Conservation (phyloP, 345 rosid genomes). For the Corchorus olitorius region DNA sequence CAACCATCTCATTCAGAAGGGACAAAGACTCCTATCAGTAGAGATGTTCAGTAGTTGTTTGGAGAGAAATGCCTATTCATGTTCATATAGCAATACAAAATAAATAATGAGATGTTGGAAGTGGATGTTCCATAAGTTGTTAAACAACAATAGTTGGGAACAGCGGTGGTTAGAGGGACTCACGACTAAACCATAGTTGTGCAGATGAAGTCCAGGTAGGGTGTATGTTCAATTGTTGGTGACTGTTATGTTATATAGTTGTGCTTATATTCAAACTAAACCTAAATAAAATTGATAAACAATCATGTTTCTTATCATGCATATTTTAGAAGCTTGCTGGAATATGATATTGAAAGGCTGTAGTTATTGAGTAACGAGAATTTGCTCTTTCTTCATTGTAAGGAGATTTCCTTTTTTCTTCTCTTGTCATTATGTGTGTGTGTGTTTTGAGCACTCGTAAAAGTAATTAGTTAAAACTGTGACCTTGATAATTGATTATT, state of each 20-base stretch:
- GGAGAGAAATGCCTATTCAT: not conserved
- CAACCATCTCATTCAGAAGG: not conserved
- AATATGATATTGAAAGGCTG: not conserved
- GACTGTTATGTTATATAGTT: not conserved
- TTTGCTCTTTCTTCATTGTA: not conserved
- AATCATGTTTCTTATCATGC: not conserved
- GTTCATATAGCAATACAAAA: not conserved
- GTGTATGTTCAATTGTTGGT: not conserved
- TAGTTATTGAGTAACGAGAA: not conserved
- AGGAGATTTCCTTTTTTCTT: not conserved
- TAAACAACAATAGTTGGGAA: not conserved
- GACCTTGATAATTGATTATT: not conserved
- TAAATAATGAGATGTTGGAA: constrained; percentile 1
- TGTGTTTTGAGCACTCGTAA: not conserved
- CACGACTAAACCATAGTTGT: not conserved
- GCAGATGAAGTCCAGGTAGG: not conserved
- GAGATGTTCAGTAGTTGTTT: not conserved
- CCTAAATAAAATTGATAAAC: not conserved
- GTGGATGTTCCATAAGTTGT: not conserved
- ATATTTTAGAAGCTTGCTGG: not conserved
- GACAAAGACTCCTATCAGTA: not conserved
- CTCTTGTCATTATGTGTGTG: not conserved
- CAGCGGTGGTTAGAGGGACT: not conserved
- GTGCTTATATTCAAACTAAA: not conserved
- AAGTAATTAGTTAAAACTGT: not conserved